Percentiles rank a stretch among this genome's conserved stretches.
Evolutionary conservation across 78 protist genomes (phyloP).

Genomic region (Dictyostelium purpureum): DNA sequence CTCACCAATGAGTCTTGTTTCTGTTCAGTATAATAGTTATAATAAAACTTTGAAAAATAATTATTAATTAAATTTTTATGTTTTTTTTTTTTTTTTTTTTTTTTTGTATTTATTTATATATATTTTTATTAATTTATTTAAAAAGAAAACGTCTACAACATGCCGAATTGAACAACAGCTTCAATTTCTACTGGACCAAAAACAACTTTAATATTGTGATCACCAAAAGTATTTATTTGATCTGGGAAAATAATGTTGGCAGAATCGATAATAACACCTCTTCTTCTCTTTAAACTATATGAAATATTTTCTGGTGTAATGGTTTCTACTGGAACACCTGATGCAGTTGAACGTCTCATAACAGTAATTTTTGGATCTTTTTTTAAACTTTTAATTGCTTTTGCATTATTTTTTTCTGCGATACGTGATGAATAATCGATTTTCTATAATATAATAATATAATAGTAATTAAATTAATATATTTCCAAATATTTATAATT

Average conservation of each 20-base stretch:
- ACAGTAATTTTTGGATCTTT: conserved; percentile 8
- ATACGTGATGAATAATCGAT: conserved; percentile 35
- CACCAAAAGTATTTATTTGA: conserved; percentile 35
- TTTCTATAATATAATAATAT: conserved; percentile 33
- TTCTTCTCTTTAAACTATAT: conserved; percentile 75
- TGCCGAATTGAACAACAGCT: not conserved
- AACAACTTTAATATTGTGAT: not conserved
- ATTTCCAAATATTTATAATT: not conserved
- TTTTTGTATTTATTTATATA: too few relatives aligned
- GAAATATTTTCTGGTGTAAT: conserved; percentile 35
- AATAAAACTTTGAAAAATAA: too few relatives aligned
- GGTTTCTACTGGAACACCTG: not conserved
- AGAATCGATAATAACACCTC: conserved; percentile 24
- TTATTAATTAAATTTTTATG: too few relatives aligned
- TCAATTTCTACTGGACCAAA: conserved; percentile 8
- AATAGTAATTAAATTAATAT: not conserved
- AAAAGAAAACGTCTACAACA: not conserved
- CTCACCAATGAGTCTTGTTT: too few relatives aligned
- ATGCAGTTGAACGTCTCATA: conserved; percentile 2
- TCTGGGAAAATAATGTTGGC: not conserved
- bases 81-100: too few relatives aligned
- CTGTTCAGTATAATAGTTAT: too few relatives aligned
- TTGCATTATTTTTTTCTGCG: not conserved
- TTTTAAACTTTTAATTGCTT: conserved; percentile 37
- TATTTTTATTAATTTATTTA: too few relatives aligned